Conservation (phyloP, 306 rosid species). For the Vicia faba region DNA sequence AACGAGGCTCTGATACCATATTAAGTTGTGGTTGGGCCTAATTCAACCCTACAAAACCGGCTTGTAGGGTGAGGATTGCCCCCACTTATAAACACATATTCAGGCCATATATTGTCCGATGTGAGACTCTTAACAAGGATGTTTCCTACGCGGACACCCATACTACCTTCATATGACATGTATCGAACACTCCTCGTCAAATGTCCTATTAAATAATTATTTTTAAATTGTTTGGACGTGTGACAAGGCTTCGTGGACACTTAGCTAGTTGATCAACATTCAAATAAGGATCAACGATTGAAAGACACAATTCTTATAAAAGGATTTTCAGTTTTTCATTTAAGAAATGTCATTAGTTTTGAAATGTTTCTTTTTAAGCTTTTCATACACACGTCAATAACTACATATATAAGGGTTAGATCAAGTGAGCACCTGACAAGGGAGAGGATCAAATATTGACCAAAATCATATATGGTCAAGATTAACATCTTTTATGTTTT, state of each 20-base stretch:
- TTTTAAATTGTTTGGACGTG: slow-evolving; percentile 2
- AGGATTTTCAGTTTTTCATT: not conserved
- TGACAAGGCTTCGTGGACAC: not conserved
- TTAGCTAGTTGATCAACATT: not conserved
- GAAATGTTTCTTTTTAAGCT: not conserved
- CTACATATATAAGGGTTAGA: not conserved
- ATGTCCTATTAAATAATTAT: slow-evolving; percentile 4
- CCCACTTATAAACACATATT: too few relatives aligned
- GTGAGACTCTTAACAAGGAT: too few relatives aligned
- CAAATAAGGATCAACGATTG: not conserved
- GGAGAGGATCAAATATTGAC: not conserved
- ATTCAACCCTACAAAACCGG: too few relatives aligned
- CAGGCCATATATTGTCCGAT: too few relatives aligned
- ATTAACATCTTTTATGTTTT: slow-evolving; percentile 2
- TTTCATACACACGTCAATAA: not conserved
- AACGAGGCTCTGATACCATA: too few relatives aligned
- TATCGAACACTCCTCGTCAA: not conserved
- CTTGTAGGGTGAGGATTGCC: too few relatives aligned
- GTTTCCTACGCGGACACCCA: not conserved
- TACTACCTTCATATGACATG: not conserved
- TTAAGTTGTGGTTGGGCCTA: too few relatives aligned
- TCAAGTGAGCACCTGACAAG: not conserved
- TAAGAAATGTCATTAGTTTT: not conserved
- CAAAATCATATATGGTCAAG: not conserved
- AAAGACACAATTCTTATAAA: not conserved